phyloP scores from a whole-genome alignment of 108 stramenopile genomes.

The Conticribra guillardii region DNA sequence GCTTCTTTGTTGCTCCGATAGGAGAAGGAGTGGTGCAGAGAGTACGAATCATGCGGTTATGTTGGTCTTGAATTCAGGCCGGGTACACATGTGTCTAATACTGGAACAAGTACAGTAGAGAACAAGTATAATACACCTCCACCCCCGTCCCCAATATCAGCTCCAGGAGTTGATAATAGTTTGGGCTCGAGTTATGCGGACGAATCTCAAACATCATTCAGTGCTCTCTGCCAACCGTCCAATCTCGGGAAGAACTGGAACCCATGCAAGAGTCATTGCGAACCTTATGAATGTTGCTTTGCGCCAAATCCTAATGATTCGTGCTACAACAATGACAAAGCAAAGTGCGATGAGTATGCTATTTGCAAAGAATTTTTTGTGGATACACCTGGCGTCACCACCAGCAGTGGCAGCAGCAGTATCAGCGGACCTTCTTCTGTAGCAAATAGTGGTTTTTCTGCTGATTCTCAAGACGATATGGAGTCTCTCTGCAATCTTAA shows the following conservation, averaged over 20 bases:
- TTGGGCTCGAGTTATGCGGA: neutral
- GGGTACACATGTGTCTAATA: neutral
- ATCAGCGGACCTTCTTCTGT: neutral
- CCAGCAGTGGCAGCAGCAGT: neutral
- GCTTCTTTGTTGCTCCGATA: conserved; percentile 1
- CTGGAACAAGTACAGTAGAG: neutral
- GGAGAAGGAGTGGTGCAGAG: conserved; percentile 30
- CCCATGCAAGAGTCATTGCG: conserved; percentile 10
- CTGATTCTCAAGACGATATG: neutral
- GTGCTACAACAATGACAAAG: neutral
- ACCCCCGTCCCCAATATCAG: neutral
- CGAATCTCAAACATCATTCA: neutral
- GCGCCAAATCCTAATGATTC: neutral
- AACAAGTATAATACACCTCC: conserved; percentile 5
- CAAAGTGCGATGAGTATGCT: conserved; percentile 10
- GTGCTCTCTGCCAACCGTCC: neutral
- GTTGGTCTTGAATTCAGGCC: conserved; percentile 15
- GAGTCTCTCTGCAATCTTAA: neutral
- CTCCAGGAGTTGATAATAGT: no score
- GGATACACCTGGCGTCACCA: neutral
- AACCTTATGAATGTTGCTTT: conserved; percentile 30
- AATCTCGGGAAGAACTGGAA: conserved; percentile 9
- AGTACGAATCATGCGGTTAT: conserved; percentile 16
- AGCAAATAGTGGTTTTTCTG: neutral
- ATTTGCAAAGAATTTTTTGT: conserved; percentile 20